Evolutionary conservation across 192 early-diverging fungal species (phyloP).

Genomic region (Gonapodya sp.): DNA sequence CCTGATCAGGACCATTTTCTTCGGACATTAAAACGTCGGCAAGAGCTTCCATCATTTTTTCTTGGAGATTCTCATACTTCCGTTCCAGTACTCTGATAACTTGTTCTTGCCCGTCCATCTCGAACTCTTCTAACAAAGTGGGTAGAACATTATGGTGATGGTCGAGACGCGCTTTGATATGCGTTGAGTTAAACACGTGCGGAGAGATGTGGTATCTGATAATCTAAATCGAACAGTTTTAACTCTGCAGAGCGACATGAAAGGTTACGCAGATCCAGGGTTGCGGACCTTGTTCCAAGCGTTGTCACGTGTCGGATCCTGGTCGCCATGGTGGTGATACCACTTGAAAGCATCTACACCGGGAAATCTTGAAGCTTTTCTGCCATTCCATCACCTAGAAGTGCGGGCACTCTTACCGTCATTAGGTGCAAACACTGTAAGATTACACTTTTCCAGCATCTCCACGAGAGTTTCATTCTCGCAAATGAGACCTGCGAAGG

Average conservation of each 20-base stretch:
- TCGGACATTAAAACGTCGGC: too few species aligned
- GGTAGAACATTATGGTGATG: neutral
- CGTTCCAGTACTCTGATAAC: neutral
- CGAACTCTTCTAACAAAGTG: neutral
- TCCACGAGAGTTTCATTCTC: neutral
- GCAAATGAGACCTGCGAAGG: neutral
- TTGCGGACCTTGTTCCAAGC: neutral
- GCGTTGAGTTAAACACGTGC: neutral
- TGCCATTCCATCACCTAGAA: neutral
- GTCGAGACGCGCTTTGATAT: neutral
- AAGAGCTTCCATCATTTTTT: too few species aligned
- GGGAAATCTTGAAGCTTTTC: neutral
- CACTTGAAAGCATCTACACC: neutral
- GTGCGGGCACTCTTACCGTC: neutral
- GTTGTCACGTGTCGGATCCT: neutral
- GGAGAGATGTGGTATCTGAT: neutral
- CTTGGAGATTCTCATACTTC: neutral
- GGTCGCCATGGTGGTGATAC: neutral
- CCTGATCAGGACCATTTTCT: too few species aligned
- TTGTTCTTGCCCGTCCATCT: neutral
- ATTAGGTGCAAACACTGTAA: conserved; percentile 5
- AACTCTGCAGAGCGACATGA: too few species aligned
- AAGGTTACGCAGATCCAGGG: too few species aligned
- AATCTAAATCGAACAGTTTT: too few species aligned
- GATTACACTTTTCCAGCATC: neutral